phyloP scores from a whole-genome alignment of 768 basidiomycete genomes.

The Mycena pura region DNA sequence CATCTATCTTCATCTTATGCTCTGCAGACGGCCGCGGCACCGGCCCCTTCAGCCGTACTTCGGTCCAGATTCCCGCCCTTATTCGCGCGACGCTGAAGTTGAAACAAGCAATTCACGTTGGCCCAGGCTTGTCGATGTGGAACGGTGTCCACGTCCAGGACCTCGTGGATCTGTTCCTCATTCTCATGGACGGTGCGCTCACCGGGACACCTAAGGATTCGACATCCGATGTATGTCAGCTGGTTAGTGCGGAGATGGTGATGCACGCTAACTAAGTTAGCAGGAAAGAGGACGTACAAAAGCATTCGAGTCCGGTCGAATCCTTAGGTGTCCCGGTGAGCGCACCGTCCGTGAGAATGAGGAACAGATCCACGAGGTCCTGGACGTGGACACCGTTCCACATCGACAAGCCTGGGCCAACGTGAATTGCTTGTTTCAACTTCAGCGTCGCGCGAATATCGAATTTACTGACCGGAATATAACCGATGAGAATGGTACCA shows the following conservation, averaged over 20 bases:
- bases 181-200: conserved; percentile 37
- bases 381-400: conserved; percentile 28
- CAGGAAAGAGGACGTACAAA: conserved; percentile 22
- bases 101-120: conserved; percentile 17
- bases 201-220: conserved; percentile 17
- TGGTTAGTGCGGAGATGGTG: not conserved
- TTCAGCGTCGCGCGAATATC: conserved; percentile 24
- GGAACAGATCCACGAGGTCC: conserved; percentile 31
- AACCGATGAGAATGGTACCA: no score
- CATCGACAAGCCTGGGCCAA: conserved; percentile 22
- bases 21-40: conserved; percentile 26
- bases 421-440: conserved; percentile 15
- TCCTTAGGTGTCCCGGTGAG: conserved; percentile 21
- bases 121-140: conserved; percentile 24
- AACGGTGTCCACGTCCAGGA: conserved; percentile 27
- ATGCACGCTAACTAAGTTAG: not conserved
- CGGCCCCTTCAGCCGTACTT: conserved; percentile 26
- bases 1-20: no score
- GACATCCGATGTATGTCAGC: not conserved
- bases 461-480: no score
- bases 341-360: conserved; percentile 37
- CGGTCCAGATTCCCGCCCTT: conserved; percentile 27
- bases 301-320: conserved; percentile 22
- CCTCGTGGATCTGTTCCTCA: conserved; percentile 31
- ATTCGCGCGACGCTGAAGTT: conserved; percentile 25